Evolutionary conservation across 2,329 filamentous ascomycete genomes (phyloP).

Genomic region (Sarocladiaceae sp.): DNA sequence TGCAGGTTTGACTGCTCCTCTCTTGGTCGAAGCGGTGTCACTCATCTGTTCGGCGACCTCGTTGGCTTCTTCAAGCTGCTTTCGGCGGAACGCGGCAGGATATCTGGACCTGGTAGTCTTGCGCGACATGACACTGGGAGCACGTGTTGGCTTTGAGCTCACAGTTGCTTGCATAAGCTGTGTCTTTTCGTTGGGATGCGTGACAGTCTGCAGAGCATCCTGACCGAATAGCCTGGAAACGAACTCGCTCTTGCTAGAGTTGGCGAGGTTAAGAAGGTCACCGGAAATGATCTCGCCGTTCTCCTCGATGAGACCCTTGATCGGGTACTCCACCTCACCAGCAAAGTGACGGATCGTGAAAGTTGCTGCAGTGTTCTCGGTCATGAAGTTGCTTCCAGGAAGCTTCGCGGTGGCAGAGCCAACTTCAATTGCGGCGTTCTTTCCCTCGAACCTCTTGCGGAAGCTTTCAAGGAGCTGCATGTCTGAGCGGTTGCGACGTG

Average conservation of each 20-base stretch:
- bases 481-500: constrained; percentile 81
- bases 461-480: constrained; percentile 87
- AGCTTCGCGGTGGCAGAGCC: constrained; percentile 69
- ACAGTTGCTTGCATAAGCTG: constrained; percentile 95
- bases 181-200: constrained; percentile 85
- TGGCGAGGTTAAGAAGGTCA: constrained; percentile 92
- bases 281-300: constrained; percentile 95
- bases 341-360: constrained; percentile 96
- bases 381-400: constrained; percentile 85
- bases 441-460: constrained; percentile 88
- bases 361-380: constrained; percentile 71
- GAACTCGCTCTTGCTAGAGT: constrained; percentile 82
- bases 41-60: constrained; percentile 42
- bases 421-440: constrained; percentile 85
- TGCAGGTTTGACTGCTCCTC: constrained; percentile 35
- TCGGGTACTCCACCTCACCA: constrained; percentile 90
- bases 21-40: constrained; percentile 42
- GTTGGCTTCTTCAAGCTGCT: constrained; percentile 34
- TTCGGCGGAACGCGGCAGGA: constrained; percentile 28
- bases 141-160: constrained; percentile 88
- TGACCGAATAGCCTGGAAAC: constrained; percentile 91
- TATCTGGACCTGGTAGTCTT: constrained; percentile 51
- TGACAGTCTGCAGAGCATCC: constrained; percentile 84
- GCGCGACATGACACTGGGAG: constrained; percentile 85
- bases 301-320: constrained; percentile 84